phyloP scores from a whole-genome alignment of 768 basidiomycete species.

The Floccularia luteovirens region DNA sequence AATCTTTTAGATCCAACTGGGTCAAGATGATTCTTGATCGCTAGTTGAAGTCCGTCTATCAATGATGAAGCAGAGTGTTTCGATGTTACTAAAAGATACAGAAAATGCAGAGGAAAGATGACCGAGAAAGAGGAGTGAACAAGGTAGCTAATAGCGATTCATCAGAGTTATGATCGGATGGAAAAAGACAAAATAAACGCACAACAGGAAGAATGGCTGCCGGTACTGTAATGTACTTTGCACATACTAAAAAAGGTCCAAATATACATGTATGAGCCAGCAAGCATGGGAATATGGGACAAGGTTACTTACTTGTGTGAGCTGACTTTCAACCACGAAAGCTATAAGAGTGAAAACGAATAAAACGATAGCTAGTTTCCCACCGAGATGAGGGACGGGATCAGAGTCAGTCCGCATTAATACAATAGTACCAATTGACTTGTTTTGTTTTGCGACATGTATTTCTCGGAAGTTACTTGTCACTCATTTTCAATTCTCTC shows the following conservation, averaged over 20 bases:
- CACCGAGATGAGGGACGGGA: conserved; percentile 30
- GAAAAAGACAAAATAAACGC: conserved; percentile 15
- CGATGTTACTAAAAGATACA: conserved; percentile 49
- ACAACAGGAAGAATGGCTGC: conserved; percentile 90
- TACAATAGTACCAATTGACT: conserved; percentile 15
- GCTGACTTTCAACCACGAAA: conserved; percentile 72
- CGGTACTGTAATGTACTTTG: conserved; percentile 70
- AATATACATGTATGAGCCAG: not conserved
- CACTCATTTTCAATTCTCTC: too few species aligned
- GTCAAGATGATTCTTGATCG: conserved; percentile 39
- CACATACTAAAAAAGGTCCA: conserved; percentile 48
- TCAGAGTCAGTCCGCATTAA: conserved; percentile 12
- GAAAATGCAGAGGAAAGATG: conserved; percentile 77
- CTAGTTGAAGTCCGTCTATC: conserved; percentile 40
- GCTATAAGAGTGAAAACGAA: conserved; percentile 58
- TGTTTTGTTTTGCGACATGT: too few species aligned
- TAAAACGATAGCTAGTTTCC: conserved; percentile 40
- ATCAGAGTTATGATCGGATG: not conserved
- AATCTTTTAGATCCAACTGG: conserved; percentile 25
- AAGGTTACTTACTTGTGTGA: conserved; percentile 55
- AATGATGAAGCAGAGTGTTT: conserved; percentile 40
- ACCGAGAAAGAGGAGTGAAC: conserved; percentile 79
- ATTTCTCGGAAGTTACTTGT: too few species aligned
- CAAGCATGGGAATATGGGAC: not conserved
- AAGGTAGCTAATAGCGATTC: conserved; percentile 49